Percentiles rank a stretch among this genome's conserved stretches.
Conservation (phyloP, 805 yeast species). For the Myxozyma neotropica region DNA sequence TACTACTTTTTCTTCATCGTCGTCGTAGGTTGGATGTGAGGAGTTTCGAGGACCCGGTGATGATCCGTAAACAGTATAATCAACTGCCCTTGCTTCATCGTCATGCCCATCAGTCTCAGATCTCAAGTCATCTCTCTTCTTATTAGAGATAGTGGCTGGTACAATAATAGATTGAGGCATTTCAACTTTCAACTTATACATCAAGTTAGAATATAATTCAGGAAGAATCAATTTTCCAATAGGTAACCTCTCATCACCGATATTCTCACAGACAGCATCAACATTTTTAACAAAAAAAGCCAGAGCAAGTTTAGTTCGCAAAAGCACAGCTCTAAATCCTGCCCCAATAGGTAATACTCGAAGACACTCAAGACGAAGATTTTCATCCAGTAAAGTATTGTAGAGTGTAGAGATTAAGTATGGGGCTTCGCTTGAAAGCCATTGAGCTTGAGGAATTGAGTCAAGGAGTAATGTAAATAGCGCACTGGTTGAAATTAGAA, state of each 20-base stretch:
- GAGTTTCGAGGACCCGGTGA: no score
- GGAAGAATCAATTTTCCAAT: conserved; percentile 26
- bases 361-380: conserved; percentile 7
- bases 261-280: background rate
- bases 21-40: no score
- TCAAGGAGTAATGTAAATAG: conserved; percentile 2
- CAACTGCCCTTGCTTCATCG: no score
- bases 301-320: conserved; percentile 22
- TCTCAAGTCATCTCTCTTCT: no score
- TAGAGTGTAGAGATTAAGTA: conserved; percentile 4
- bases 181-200: conserved; percentile 13
- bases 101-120: no score
- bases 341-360: conserved; percentile 17
- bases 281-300: conserved; percentile 22
- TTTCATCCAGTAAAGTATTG: background rate
- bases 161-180: no score
- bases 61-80: no score
- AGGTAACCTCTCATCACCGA: conserved; percentile 19
- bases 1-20: no score
- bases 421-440: no score
- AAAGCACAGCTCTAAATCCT: conserved; percentile 6
- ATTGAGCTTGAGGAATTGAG: conserved; percentile 12
- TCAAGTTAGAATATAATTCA: conserved; percentile 18
- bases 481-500: background rate
- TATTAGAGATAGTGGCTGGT: no score